Evolutionary conservation across 441 rosid genomes (phyloP), one percentile per base, ranked within the genome.

Genomic region (Capsella rubella): DNA sequence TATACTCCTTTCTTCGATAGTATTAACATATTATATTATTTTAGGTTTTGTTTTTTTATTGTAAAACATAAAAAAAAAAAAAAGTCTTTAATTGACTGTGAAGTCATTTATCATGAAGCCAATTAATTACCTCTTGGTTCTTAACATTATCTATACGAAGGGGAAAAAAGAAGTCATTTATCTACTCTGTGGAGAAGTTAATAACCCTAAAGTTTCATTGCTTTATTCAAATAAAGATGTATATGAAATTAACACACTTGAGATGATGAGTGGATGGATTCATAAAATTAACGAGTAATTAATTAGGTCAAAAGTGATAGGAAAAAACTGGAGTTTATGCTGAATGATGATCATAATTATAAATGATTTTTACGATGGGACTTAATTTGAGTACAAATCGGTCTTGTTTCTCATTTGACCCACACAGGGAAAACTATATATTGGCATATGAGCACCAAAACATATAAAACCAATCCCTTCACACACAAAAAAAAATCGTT

Each of bases 51-150:
- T 11, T 4, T n/a, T 13, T 55, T 57, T 49, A 46, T 49, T 21
- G 25, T 21, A 21, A 21, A 21, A 21, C 25, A 21, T 21, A 21
- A 21, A 21, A 21, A 21, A n/a, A 21, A n/a, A 34, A 21, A 40
- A 74, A 29, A 74, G 40, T 21, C 59, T 39, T 34, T 67, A 49
- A 58, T 39, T 67, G 14, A 29, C 31, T 40, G 52, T 53, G 25
- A 62, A 62, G 31, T 62, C 47, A 9, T 72, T 64, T 39, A 67
- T 40, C 5, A 67, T 64, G 72, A 74, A 74, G 45, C 67, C 78
- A 47, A 49, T 27, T 74, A 47, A 37, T 16, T 62, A 54, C 53
- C 71, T 46, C 47, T 21, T 45, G 74, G 79, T 69, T 47, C 53
- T 46, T 69, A 54, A 46, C 73, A 13, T 75, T 8, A 16, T 46